These are phyloP conservation scores for Cucurbita argyrosperma DNA, from an alignment of 306 rosid genomes.

Conservation along the genomic window DNA sequence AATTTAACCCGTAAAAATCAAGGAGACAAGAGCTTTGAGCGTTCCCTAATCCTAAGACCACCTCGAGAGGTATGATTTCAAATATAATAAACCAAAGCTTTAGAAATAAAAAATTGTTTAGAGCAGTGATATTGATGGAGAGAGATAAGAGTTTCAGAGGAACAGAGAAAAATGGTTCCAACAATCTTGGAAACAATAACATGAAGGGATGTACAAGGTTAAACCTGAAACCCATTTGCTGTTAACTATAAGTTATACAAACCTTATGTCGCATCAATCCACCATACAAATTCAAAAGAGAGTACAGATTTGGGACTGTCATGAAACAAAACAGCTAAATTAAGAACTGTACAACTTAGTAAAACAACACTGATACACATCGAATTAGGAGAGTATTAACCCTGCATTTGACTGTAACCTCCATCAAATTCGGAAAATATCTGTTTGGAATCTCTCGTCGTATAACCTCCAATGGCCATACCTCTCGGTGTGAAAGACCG, in stretches of 20 bases:
- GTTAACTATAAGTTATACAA: not conserved
- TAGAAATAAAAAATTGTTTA: not conserved
- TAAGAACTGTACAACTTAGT: not conserved
- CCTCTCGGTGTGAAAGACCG: slow-evolving; percentile 33
- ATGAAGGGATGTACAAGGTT: not conserved
- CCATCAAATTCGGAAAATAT: slow-evolving; percentile 53
- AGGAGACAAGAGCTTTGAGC: no score
- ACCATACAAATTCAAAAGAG: not conserved
- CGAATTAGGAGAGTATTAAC: not conserved
- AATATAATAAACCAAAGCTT: not conserved
- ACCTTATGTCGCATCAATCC: not conserved
- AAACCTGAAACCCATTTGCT: not conserved
- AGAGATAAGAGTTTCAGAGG: not conserved
- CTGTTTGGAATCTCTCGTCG: slow-evolving; percentile 83
- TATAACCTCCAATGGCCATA: slow-evolving; percentile 79
- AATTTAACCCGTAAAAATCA: no score
- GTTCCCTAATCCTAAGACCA: no score
- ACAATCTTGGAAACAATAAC: not conserved
- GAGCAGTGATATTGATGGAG: not conserved
- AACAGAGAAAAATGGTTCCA: not conserved
- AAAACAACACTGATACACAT: not conserved
- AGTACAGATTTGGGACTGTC: not conserved
- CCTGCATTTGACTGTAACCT: not conserved
- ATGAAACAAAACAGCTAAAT: not conserved
- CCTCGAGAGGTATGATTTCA: no score